Base-by-base conservation (phyloP, 345 rosid genomes). In the Durio zibethinus region DNA sequence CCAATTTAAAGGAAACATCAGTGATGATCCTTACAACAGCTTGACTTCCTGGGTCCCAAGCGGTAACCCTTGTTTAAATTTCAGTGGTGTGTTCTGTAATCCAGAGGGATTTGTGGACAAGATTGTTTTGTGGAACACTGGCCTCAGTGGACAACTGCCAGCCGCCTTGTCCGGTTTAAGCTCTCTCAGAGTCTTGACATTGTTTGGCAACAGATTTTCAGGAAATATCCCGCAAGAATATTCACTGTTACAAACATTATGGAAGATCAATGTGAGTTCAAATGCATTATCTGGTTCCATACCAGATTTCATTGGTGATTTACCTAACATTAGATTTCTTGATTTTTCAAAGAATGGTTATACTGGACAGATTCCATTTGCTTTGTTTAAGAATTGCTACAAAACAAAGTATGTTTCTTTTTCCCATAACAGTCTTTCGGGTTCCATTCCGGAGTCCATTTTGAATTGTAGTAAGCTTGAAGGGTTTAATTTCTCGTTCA, bases 231-330 rank as follows among this genome's bases (percentile, higher is more conserved):
- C 98, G 6, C 60, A 23, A 42, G 97, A 92, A 77, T 96, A 89
- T 84, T 88, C 85, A 7, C 81, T 83, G 68, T 80, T 96, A 31
- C 81, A 84, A 70, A 87, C 94, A 38, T 84, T 96, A 73, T 90
- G 98, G 98, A 93, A 91, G 87, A 93, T 96, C 72, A 96, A 96
- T 84, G 84, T 96, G 79, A 96, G 99, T 77, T 90, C 97, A 21
- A 96, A 96, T 86, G 91, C 91, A 10, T 81, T 96, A 15, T 90
- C 98, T 74, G 99, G 99, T 81, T 83, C 89, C 11, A 91, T 92
- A 77, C 99, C 97, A 8, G 97, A 90, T 76, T 96, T 96, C 80
- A 76, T 96, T 48, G 98, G 98, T 52, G 93, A 85, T 31, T 86
- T 96, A 62, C 91, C 89, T 53, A 93, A 77, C 72, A 87, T 96